These are phyloP conservation scores for Rhytidiadelphus loreus DNA, from an alignment of 225 moss, liverwort and hornwort genomes.

Conservation along the genomic window DNA sequence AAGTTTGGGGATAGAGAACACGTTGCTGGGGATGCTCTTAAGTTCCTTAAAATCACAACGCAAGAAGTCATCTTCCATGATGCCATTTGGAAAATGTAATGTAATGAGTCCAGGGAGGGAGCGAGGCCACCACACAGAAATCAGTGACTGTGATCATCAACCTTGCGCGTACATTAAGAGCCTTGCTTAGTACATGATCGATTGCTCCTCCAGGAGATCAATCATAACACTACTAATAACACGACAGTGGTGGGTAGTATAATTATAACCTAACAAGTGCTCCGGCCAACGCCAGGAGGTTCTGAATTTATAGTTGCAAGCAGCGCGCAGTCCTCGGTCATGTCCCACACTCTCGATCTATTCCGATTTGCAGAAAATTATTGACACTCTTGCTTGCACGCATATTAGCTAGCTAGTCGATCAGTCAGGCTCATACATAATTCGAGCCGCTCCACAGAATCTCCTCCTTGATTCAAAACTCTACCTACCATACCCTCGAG, in stretches of 20 bases:
- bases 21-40: too few species aligned
- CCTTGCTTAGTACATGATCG: background rate
- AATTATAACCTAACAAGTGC: background rate
- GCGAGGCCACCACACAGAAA: background rate
- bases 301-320: background rate
- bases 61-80: background rate
- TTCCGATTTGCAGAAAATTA: background rate
- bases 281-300: background rate
- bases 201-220: background rate
- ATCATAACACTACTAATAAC: background rate
- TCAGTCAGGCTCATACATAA: background rate
- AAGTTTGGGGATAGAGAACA: too few species aligned
- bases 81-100: background rate
- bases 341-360: background rate
- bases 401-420: background rate
- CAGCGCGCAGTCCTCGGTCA: background rate
- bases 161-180: background rate
- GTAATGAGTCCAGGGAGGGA: too few species aligned
- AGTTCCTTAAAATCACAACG: background rate
- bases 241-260: background rate
- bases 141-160: background rate
- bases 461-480: background rate
- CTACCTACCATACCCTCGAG: background rate
- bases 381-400: background rate
- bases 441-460: background rate